Evolutionary conservation across 768 basidiomycete genomes (phyloP).

Genomic region (Tubosaeta sp.): DNA sequence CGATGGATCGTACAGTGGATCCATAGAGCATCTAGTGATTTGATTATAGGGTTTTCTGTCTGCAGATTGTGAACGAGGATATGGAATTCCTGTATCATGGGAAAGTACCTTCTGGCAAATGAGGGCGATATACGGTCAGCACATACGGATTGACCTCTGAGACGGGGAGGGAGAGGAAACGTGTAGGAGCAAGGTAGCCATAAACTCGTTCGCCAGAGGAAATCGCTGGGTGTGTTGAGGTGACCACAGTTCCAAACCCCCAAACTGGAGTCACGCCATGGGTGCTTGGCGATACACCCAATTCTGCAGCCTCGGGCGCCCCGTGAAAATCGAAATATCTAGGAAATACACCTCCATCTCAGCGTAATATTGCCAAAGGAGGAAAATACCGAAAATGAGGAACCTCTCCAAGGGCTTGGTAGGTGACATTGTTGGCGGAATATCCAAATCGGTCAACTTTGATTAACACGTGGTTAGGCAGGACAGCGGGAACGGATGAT

Average conservation of each 20-base stretch:
- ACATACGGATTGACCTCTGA: slow-evolving; percentile 50
- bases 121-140: slow-evolving; percentile 57
- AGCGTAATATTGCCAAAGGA: background rate
- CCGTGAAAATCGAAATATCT: slow-evolving; percentile 70
- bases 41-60: slow-evolving; percentile 71
- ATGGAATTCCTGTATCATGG: background rate
- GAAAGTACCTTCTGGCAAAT: slow-evolving; percentile 52
- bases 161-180: slow-evolving; percentile 53
- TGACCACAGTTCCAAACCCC: slow-evolving; percentile 61
- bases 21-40: slow-evolving; percentile 52
- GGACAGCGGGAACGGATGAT: slow-evolving; percentile 16
- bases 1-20: slow-evolving; percentile 50
- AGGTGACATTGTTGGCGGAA: slow-evolving; percentile 69
- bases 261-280: slow-evolving; percentile 69
- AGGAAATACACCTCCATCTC: slow-evolving; percentile 18
- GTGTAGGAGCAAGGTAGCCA: slow-evolving; percentile 54
- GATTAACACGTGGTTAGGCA: slow-evolving; percentile 48
- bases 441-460: slow-evolving; percentile 66
- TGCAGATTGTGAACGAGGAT: slow-evolving; percentile 14
- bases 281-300: slow-evolving; percentile 39
- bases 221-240: slow-evolving; percentile 47
- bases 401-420: slow-evolving; percentile 50
- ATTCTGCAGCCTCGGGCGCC: slow-evolving; percentile 36
- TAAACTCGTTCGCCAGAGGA: slow-evolving; percentile 56
- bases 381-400: slow-evolving; percentile 35